Conservation (phyloP, 2,329 filamentous ascomycete genomes). For the Apiospora pterosperma region DNA sequence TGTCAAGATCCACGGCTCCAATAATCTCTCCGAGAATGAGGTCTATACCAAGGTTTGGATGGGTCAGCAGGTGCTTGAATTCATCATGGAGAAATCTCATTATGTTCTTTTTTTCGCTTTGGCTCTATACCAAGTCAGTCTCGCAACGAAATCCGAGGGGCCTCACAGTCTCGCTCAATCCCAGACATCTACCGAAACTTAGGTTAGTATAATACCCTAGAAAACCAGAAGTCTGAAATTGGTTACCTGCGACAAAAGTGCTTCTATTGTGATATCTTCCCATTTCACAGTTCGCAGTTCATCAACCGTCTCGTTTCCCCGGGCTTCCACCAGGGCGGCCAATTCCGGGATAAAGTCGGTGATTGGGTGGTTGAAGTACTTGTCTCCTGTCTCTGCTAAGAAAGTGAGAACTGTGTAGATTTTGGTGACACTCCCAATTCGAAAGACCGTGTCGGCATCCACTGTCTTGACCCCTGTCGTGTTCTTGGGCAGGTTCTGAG, state of each 20-base stretch:
- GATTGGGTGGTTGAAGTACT: constrained; percentile 33
- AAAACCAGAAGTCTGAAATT: not conserved
- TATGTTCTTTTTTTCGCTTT: too few species aligned
- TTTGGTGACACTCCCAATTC: constrained; percentile 33
- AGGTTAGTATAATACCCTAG: not conserved
- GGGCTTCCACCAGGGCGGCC: constrained; percentile 16
- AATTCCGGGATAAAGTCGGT: constrained; percentile 37
- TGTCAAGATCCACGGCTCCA: constrained; percentile 13
- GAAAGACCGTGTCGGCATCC: constrained; percentile 20
- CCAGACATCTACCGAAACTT: constrained; percentile 20
- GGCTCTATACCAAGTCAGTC: constrained; percentile 15
- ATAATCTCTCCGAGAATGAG: constrained; percentile 21
- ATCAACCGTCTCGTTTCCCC: constrained; percentile 8
- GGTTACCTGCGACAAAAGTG: constrained; percentile 19
- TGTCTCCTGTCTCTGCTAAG: constrained; percentile 30
- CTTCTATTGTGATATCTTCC: constrained; percentile 21
- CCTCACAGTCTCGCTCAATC: constrained; percentile 30
- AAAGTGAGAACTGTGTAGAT: constrained; percentile 33
- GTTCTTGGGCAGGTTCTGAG: constrained; percentile 24
- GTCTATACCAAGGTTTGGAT: constrained; percentile 11
- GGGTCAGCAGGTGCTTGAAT: constrained; percentile 10
- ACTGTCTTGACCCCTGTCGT: constrained; percentile 24
- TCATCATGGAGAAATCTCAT: constrained; percentile 1
- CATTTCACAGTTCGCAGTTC: constrained; percentile 16
- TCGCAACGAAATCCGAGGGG: not conserved